These are phyloP conservation scores for Cutaneotrichosporon cutaneum DNA, from an alignment of 1,284 basidiomycete genomes.

Conservation along the genomic window DNA sequence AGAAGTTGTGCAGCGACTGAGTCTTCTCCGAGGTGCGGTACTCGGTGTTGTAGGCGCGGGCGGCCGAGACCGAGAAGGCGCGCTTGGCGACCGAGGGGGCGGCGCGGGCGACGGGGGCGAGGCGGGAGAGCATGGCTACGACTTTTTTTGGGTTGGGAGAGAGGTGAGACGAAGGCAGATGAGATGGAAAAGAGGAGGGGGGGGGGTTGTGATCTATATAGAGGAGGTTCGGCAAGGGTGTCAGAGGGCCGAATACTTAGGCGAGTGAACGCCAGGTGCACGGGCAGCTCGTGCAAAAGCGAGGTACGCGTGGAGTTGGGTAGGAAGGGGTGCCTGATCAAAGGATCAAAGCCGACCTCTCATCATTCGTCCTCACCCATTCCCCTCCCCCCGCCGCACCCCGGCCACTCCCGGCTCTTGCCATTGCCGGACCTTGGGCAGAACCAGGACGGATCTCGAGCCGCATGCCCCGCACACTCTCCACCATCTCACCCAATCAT, in stretches of 20 bases:
- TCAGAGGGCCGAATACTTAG: neutral
- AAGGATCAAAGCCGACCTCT: too few species aligned
- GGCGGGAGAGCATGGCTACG: slow-evolving; percentile 22
- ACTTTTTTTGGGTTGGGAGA: slow-evolving; percentile 11
- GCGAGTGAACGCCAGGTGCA: neutral
- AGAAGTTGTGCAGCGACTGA: slow-evolving; percentile 66
- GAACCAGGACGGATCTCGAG: neutral
- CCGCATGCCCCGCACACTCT: neutral
- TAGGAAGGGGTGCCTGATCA: too few species aligned
- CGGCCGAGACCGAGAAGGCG: slow-evolving; percentile 30
- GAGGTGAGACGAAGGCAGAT: slow-evolving; percentile 3
- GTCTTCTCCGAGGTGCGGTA: slow-evolving; percentile 47
- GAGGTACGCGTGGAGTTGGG: too few species aligned
- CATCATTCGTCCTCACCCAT: too few species aligned
- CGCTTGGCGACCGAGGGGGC: slow-evolving; percentile 17
- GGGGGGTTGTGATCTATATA: slow-evolving; percentile 3
- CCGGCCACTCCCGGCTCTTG: neutral
- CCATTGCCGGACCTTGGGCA: slow-evolving; percentile 4
- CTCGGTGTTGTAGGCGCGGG: slow-evolving; percentile 40
- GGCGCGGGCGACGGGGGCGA: slow-evolving; percentile 23
- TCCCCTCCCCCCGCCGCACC: neutral
- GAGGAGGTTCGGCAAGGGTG: neutral
- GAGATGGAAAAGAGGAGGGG: neutral
- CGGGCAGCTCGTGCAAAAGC: neutral
- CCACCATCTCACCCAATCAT: neutral